Evolutionary conservation across 495 filamentous ascomycete species (phyloP), one percentile per base, ranked within the genome.

Genomic region (Beverwykella pulmonaria): DNA sequence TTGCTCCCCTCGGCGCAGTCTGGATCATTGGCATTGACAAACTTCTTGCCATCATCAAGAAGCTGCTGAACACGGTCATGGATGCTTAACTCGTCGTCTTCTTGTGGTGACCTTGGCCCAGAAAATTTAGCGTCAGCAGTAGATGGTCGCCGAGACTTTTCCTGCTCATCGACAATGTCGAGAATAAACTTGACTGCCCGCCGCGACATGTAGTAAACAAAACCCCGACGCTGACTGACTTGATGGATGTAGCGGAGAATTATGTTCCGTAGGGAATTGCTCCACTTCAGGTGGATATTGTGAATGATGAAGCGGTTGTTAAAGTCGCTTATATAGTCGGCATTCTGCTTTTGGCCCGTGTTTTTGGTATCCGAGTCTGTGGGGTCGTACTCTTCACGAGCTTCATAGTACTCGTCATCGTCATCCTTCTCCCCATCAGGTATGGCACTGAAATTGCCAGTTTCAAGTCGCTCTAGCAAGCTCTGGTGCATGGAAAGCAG

Each of bases 231-330:
- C 77, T 98, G 94, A 75, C 92, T 93, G 63, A 96, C 93, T 79
- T 97, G 95, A 70, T 98, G 95, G 60, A 94, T 94, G 74, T 98
- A 98, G 26, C 95, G 90, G 7, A 98, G 82, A 30, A 98, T 95
- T 71, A 97, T 97, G 73, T 98, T 97, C 41, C 94, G 86, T 22
- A 98, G 80, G 1, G 92, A 87, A 73, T 98, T 98, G 77, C 95
- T 98, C 94, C 94, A 98, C 75, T 98, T 98, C 30, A 98, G 79
- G 71, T 98, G 94, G 71, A 92, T 85, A 73, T 98, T 98, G 80
- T 98, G 94, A 25, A 98, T 88, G 69, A 98, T 92, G 79, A 98
- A 98, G 20, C 95, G 89, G 72, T 98, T 98, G 76, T 95, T 95
- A 84, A 97, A 98, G 76, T 97, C 92, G 75, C 87, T 96, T 6